A percentile compares a stretch with the other conserved stretches of the same genome.
phyloP scores from a whole-genome alignment of 2,329 filamentous ascomycete species.

The Aspergillus viridinutans region DNA sequence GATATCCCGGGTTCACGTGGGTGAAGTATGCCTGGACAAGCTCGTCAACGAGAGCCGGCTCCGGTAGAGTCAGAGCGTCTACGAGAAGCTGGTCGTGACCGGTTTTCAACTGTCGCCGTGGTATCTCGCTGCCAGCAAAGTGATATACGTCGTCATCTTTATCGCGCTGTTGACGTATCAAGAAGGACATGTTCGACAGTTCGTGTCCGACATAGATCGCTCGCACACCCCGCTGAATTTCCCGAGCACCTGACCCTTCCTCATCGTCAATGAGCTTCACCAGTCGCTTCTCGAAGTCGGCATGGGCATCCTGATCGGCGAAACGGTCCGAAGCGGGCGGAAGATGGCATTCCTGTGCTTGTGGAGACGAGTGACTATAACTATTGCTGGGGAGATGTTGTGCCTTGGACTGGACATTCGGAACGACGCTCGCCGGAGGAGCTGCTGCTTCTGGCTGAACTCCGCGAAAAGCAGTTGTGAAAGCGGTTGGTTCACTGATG shows the following conservation, averaged over 20 bases:
- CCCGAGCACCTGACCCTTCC: slow-evolving; percentile 42
- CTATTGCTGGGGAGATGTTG: slow-evolving; percentile 1
- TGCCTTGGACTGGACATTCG: slow-evolving; percentile 4
- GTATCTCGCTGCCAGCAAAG: slow-evolving; percentile 43
- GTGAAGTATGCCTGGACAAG: slow-evolving; percentile 50
- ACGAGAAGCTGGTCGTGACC: slow-evolving; percentile 44
- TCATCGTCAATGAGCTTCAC: slow-evolving; percentile 50
- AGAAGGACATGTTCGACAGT: slow-evolving; percentile 54
- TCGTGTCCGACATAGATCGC: slow-evolving; percentile 55
- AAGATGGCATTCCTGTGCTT: slow-evolving; percentile 21
- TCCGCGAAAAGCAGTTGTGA: slow-evolving; percentile 24
- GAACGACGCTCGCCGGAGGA: slow-evolving; percentile 11
- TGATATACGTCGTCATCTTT: slow-evolving; percentile 41
- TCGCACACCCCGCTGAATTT: slow-evolving; percentile 47
- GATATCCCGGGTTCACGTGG: slow-evolving; percentile 50
- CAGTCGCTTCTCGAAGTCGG: slow-evolving; percentile 44
- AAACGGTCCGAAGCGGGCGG: slow-evolving; percentile 24
- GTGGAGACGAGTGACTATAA: not conserved
- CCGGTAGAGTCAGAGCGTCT: slow-evolving; percentile 49
- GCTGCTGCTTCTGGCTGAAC: slow-evolving; percentile 17
- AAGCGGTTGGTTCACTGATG: slow-evolving; percentile 19
- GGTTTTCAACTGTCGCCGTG: slow-evolving; percentile 38
- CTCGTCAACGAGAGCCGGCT: slow-evolving; percentile 47
- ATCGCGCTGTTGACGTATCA: slow-evolving; percentile 49
- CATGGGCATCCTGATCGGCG: slow-evolving; percentile 37